Base-by-base conservation (phyloP, 805 yeast species). In the Candida pseudofarinosa region DNA sequence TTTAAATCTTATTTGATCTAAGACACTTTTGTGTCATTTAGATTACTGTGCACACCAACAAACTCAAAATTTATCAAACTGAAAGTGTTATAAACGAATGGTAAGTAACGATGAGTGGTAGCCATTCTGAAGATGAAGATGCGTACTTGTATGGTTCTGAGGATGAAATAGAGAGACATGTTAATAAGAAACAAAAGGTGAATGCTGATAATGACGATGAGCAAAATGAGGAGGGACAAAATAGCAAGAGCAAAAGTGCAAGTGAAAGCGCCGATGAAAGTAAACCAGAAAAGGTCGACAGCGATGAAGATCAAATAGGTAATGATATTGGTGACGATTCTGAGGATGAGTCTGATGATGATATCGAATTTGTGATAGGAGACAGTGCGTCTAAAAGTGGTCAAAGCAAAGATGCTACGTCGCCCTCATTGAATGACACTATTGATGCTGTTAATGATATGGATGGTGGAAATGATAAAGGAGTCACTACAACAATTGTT, bases 331-430 rank as follows among this genome's bases (percentile, higher is more conserved):
- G 59, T 2, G 76, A 68, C 2, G 77, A 65, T 2, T 74, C 67
- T 0, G 77, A 68, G 13, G 75, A 63, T 4, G 81, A 74, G 16
- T 76, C 73, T 6, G 83, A 76, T 15, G 83, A 81, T 42, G 93
- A 86, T 54, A 78, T 90, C 30, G 97, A 90, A 62, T 85, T 91
- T 56, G 85, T 90, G 38, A 85, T 90, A 18, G 77, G 74, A 5
- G 72, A 67, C 12, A 46, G 45, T 12, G 51, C 40, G 42, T 43
- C 51, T 20, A 45, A 45, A 33, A 48, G 62, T 2, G 50, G 58
- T 36, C 46, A 66, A 39, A 46, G 58, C 10, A 46, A 49, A n/a
- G 35, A 32, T 15, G 28, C 66, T 2, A 46, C 64, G 19, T 41
- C 57, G 3, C 59, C 58, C 2, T 51, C 62, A 28, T 57, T 54